Conservation (phyloP, 2,329 filamentous ascomycete genomes). For the Sordariomycetes sp. region DNA sequence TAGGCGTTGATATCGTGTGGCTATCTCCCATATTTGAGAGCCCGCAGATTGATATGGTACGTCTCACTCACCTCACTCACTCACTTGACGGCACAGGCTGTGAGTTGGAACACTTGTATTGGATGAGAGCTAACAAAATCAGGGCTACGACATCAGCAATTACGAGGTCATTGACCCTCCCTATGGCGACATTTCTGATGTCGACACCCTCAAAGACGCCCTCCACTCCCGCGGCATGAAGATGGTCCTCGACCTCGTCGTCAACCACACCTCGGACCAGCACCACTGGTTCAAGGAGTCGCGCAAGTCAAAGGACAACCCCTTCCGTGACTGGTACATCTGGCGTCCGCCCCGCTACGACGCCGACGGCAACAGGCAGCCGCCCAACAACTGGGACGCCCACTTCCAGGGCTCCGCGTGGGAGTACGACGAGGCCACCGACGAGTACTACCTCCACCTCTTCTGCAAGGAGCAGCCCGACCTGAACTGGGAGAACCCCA, state of each 20-base stretch:
- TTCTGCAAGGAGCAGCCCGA: conserved; percentile 67
- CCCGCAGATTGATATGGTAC: conserved; percentile 55
- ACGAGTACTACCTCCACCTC: conserved; percentile 54
- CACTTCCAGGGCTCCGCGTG: conserved; percentile 35
- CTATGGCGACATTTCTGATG: conserved; percentile 60
- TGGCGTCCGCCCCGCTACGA: conserved; percentile 54
- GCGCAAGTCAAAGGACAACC: conserved; percentile 40
- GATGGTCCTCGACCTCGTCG: conserved; percentile 62
- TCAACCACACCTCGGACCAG: conserved; percentile 58
- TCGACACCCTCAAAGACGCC: conserved; percentile 52
- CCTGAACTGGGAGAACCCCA: conserved; percentile 67
- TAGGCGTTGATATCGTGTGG: conserved; percentile 53
- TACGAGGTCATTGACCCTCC: conserved; percentile 56
- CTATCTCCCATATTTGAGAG: conserved; percentile 36
- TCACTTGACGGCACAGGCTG: no score
- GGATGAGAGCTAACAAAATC: not conserved
- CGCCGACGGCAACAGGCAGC: conserved; percentile 44
- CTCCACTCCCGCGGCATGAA: conserved; percentile 57
- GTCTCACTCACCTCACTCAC: conserved; percentile 4
- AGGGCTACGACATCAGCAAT: conserved; percentile 62
- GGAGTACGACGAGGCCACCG: conserved; percentile 38
- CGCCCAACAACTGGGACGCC: conserved; percentile 50
- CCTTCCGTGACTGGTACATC: conserved; percentile 54
- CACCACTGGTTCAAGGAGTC: conserved; percentile 51
- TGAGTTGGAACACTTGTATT: no score